phyloP scores from a whole-genome alignment of 208 protist genomes.

The Novymonas esmeraldas region DNA sequence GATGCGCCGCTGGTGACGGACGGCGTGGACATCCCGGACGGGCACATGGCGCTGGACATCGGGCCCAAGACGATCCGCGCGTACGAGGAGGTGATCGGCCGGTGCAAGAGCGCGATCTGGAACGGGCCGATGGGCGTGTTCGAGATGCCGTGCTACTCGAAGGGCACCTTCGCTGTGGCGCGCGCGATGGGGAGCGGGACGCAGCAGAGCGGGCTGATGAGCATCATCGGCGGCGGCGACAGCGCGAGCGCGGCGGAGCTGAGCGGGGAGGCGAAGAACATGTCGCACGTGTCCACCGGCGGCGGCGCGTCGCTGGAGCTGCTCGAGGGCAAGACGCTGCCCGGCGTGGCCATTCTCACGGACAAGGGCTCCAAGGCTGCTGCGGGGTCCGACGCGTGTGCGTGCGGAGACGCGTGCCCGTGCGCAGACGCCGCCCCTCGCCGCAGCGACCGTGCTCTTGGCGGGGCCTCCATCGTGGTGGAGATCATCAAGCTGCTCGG shows the following conservation, averaged over 20 bases:
- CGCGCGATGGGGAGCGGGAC: slow-evolving; percentile 77
- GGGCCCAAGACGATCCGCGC: slow-evolving; percentile 91
- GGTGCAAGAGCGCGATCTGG: slow-evolving; percentile 96
- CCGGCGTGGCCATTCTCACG: slow-evolving; percentile 89
- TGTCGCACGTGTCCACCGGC: slow-evolving; percentile 98
- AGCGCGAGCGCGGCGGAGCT: slow-evolving; percentile 95
- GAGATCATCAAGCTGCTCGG: slow-evolving; percentile 24
- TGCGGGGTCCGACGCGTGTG: background rate
- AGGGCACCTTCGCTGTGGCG: slow-evolving; percentile 92
- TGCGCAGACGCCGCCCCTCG: background rate
- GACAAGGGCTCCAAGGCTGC: slow-evolving; percentile 39
- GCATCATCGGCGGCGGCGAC: slow-evolving; percentile 97
- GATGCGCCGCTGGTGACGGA: slow-evolving; percentile 74
- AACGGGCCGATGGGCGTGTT: slow-evolving; percentile 98
- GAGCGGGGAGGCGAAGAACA: slow-evolving; percentile 87
- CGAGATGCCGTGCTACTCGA: slow-evolving; percentile 96
- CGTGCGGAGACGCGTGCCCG: slow-evolving; percentile 2
- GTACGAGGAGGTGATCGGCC: slow-evolving; percentile 81
- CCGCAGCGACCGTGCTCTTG: background rate
- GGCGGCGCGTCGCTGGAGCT: slow-evolving; percentile 99
- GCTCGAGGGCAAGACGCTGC: slow-evolving; percentile 97
- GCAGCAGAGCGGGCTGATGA: slow-evolving; percentile 67
- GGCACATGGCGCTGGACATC: slow-evolving; percentile 96
- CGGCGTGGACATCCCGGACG: slow-evolving; percentile 74
- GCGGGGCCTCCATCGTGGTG: slow-evolving; percentile 13